A percentile compares a stretch with the other conserved stretches of the same genome.
These are phyloP conservation scores for Diversispora epigaea DNA, from an alignment of 192 early-diverging fungal species.

Conservation along the genomic window DNA sequence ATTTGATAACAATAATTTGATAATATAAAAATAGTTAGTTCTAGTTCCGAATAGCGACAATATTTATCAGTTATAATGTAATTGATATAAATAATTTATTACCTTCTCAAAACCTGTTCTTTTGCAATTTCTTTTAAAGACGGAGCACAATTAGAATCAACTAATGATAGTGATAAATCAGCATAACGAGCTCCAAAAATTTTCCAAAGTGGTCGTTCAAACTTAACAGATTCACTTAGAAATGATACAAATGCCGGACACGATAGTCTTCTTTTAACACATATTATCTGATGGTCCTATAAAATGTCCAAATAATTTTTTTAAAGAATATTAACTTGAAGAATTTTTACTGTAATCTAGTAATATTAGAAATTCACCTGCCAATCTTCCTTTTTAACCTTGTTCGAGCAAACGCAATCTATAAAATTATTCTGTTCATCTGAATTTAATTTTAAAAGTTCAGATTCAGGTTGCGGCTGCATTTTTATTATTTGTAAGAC, in stretches of 20 bases:
- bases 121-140: constrained; percentile 4
- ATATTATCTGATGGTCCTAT: constrained; percentile 10
- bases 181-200: not conserved
- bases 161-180: not conserved
- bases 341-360: too few relatives aligned
- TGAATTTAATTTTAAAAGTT: too few relatives aligned
- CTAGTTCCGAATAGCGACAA: not conserved
- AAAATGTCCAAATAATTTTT: not conserved
- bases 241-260: not conserved
- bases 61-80: too few relatives aligned
- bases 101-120: not conserved
- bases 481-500: too few relatives aligned
- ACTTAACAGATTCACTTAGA: not conserved
- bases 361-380: too few relatives aligned
- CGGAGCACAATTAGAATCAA: constrained; percentile 10
- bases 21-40: not conserved
- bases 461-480: too few relatives aligned
- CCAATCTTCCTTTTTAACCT: too few relatives aligned
- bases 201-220: not conserved
- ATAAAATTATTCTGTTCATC: too few relatives aligned
- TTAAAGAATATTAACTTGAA: too few relatives aligned
- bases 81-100: not conserved
- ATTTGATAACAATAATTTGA: not conserved
- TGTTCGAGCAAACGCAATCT: too few relatives aligned
- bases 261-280: not conserved